Evolutionary conservation across 495 filamentous ascomycete genomes (phyloP).

Genomic region (Penicillium waksmanii): DNA sequence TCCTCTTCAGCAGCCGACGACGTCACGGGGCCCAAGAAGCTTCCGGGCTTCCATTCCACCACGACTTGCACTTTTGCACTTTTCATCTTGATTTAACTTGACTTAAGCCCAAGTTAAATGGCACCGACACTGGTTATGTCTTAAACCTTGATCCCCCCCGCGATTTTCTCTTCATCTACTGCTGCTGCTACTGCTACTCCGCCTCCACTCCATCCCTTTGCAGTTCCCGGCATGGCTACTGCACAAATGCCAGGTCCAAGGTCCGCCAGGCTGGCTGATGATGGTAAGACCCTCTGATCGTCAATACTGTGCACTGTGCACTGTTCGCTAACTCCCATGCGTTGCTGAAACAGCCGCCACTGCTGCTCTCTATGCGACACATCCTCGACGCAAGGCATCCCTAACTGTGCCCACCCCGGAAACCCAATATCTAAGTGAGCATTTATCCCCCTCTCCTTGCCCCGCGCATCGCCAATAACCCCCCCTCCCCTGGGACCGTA

Average conservation of each 20-base stretch:
- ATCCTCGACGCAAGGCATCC: constrained; percentile 44
- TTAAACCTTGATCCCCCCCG: neutral
- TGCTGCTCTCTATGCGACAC: constrained; percentile 55
- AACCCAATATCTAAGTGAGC: constrained; percentile 32
- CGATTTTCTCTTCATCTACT: neutral
- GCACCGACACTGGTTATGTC: no score
- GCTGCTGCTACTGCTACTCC: neutral
- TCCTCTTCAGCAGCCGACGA: constrained; percentile 25
- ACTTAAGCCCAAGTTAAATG: no score
- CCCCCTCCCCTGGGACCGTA: no score
- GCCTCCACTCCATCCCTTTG: constrained; percentile 3
- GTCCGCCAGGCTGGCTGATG: constrained; percentile 43
- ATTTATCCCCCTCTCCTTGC: constrained; percentile 8
- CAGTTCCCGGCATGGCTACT: constrained; percentile 34
- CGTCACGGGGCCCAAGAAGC: constrained; percentile 32
- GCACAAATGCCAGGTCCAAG: constrained; percentile 34
- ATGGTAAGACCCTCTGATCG: constrained; percentile 37
- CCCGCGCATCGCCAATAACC: constrained; percentile 8
- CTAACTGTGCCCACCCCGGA: constrained; percentile 19
- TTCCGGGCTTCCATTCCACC: constrained; percentile 30
- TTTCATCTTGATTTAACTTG: no score
- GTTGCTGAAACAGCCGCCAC: constrained; percentile 49
- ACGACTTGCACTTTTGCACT: neutral
- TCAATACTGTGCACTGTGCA: neutral
- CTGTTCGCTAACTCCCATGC: neutral